These are phyloP conservation scores for Pseudohalonectria lignicola DNA, from an alignment of 2,329 filamentous ascomycete species.

Conservation along the genomic window DNA sequence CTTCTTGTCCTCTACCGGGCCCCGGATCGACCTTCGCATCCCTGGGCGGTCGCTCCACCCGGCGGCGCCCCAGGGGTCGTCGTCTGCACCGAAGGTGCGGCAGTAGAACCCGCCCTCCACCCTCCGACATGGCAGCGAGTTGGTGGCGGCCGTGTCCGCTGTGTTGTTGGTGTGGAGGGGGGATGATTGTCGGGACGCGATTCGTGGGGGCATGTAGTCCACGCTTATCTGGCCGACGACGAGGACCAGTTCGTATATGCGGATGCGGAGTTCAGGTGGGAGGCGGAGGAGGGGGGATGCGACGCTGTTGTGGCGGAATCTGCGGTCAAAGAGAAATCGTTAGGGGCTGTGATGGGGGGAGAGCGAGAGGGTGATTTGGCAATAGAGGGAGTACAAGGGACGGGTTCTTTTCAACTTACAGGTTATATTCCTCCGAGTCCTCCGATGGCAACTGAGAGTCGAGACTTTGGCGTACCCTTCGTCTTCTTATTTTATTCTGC, in stretches of 20 bases:
- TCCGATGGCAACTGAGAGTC: conserved; percentile 1
- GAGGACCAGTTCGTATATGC: conserved; percentile 20
- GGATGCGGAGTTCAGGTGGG: conserved; percentile 20
- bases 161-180: conserved; percentile 2
- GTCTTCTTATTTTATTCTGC: conserved; percentile 1
- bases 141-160: neutral
- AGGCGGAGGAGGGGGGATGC: conserved; percentile 18
- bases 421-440: neutral
- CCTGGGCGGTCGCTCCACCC: neutral
- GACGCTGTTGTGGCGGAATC: conserved; percentile 14
- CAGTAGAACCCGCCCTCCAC: conserved; percentile 18
- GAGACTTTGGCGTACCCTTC: conserved; percentile 1
- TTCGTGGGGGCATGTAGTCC: too few species aligned
- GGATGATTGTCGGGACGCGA: conserved; percentile 12
- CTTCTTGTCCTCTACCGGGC: too few species aligned
- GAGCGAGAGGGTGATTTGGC: neutral
- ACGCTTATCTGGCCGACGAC: conserved; percentile 21
- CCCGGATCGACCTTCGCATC: neutral
- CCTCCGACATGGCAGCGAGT: conserved; percentile 6
- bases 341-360: neutral
- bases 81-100: conserved; percentile 12
- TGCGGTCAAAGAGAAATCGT: conserved; percentile 4
- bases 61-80: conserved; percentile 17
- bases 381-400: neutral
- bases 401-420: neutral